Base-by-base conservation (phyloP, 306 rosid species). In the Casuarina cunninghamiana region DNA sequence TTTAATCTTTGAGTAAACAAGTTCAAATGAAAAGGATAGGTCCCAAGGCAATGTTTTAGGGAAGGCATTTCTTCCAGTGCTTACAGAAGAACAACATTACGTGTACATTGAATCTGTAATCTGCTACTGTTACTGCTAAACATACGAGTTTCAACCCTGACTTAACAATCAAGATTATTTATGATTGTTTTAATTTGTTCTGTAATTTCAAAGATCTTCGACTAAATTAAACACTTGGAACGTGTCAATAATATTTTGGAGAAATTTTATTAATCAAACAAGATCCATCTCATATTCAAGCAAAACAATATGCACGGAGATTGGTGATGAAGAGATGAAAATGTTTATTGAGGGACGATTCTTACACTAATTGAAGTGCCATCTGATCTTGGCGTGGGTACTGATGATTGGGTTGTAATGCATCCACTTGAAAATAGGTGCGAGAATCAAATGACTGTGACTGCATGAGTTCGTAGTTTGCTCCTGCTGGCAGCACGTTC, bases 351-450 rank as follows among this genome's bases (percentile, higher is more conserved):
- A 41, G 48, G 5, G 16, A 46, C 1, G 60, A 53, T 49, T 17
- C 90, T 86, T 89, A 92, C 88, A 87, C 93, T 82, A 93, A 87
- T 78, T 91, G 98, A 69, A 93, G 96, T 74, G 97, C 71, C 81
- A 88, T 85, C 74, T 88, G 93, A 74, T 94, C 98, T 62, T 90
- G 91, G 60, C 91, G 91, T 15, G 90, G 80, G 73, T 93, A 85
- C 48, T 89, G 86, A 70, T 74, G 82, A 82, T 75, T 88, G 66
- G 93, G 93, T 80, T 94, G 97, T 74, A 90, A 84, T 11, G 91
- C 97, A 75, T 94, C 73, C 8, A 87, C 92, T 89, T 88, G 97
- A 66, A 93, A 91, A 85, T 89, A 94, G 78, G 88, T 89, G 71
- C 98, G 84, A 62, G 90, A 81, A 26, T 91, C 96, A 15, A 73